phyloP scores from a whole-genome alignment of 257 asterid genomes.

The Fraxinus anomala region DNA sequence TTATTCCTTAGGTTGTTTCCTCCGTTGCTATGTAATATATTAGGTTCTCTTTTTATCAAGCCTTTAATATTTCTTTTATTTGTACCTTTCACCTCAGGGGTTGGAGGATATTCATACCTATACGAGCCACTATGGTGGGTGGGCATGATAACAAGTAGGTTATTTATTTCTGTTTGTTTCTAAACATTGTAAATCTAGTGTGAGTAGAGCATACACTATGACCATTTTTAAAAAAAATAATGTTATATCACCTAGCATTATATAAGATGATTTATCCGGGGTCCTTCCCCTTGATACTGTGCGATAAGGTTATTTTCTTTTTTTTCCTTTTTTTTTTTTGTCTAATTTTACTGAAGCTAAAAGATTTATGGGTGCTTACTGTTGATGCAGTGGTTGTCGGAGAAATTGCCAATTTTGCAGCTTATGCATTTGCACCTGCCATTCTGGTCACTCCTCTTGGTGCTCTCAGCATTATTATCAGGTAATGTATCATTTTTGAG shows the following conservation, averaged over 20 bases:
- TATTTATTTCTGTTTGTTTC: constrained; percentile 10
- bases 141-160: constrained; percentile 88
- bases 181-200: background rate
- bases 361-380: constrained; percentile 22
- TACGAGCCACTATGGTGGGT: constrained; percentile 92
- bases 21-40: background rate
- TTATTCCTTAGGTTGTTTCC: background rate
- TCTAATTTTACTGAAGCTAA: constrained; percentile 8
- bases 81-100: constrained; percentile 48
- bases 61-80: background rate
- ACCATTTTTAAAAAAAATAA: background rate
- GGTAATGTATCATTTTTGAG: constrained; percentile 46
- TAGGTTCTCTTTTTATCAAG: constrained; percentile 10
- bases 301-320: background rate
- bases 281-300: background rate
- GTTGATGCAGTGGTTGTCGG: constrained; percentile 87
- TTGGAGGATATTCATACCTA: constrained; percentile 83
- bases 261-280: background rate
- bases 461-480: constrained; percentile 96
- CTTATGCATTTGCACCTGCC: constrained; percentile 99
- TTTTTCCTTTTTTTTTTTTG: background rate
- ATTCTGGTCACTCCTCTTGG: constrained; percentile 98
- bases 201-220: constrained; percentile 2
- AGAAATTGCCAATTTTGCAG: constrained; percentile 96
- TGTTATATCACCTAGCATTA: background rate